Conservation (phyloP, 192 early-diverging fungal species). For the Podila horticola region DNA sequence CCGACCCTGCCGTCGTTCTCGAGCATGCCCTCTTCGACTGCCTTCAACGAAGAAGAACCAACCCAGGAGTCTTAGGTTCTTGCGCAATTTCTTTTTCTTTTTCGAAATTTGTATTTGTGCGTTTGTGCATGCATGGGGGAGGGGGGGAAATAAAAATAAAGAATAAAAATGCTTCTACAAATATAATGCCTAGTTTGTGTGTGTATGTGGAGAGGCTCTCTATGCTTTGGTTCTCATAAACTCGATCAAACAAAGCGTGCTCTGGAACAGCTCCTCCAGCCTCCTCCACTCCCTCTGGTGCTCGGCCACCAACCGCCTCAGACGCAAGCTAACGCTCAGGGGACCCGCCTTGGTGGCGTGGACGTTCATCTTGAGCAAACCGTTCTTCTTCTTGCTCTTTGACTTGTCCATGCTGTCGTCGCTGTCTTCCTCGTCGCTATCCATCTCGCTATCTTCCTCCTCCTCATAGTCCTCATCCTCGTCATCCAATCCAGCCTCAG, state of each 20-base stretch:
- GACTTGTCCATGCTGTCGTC: slow-evolving; percentile 5
- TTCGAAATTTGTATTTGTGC: too few species aligned
- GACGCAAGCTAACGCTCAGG: slow-evolving; percentile 36
- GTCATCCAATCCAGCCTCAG: slow-evolving; percentile 55
- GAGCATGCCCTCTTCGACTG: too few species aligned
- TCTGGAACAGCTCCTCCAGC: slow-evolving; percentile 71
- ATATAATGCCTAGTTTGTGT: background rate
- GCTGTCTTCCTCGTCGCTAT: slow-evolving; percentile 34
- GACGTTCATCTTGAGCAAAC: slow-evolving; percentile 30
- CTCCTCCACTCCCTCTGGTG: slow-evolving; percentile 64
- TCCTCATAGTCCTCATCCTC: slow-evolving; percentile 33
- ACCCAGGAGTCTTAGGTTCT: too few species aligned
- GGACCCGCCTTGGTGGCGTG: slow-evolving; percentile 43
- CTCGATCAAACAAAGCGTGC: slow-evolving; percentile 69
- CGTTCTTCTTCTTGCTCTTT: background rate
- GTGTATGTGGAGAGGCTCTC: background rate
- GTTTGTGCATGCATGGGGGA: too few species aligned
- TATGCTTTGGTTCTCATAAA: slow-evolving; percentile 62
- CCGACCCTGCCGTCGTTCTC: too few species aligned
- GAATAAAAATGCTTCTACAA: too few species aligned
- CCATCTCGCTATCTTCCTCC: background rate
- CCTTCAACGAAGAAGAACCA: too few species aligned
- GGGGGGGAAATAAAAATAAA: too few species aligned
- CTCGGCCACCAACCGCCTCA: slow-evolving; percentile 45
- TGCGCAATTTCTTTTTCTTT: too few species aligned